phyloP scores from a whole-genome alignment of 192 early-diverging fungal genomes.

The Allomyces javanicus region DNA sequence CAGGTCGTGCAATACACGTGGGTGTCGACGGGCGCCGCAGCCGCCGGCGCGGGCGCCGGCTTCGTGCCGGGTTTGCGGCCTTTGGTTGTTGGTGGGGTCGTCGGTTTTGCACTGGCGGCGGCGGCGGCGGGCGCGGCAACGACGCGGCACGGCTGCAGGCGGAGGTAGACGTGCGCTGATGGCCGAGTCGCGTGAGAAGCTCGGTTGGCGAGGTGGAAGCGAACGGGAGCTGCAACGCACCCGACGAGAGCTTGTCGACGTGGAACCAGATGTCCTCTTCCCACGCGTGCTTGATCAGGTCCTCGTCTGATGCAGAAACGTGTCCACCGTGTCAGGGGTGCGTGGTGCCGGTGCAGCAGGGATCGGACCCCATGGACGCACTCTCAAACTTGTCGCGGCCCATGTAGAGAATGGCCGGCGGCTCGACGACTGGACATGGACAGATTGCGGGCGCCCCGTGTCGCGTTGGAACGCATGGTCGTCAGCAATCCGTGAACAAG shows the following conservation, averaged over 20 bases:
- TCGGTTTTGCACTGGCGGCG: no score
- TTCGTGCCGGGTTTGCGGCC: no score
- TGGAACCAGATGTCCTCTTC: slow-evolving; percentile 73
- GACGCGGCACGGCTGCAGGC: slow-evolving; percentile 33
- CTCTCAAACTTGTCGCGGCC: slow-evolving; percentile 97
- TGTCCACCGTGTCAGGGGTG: background rate
- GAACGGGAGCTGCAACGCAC: no score
- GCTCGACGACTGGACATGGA: slow-evolving; percentile 31
- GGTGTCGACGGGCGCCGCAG: background rate
- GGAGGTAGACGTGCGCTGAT: slow-evolving; percentile 92
- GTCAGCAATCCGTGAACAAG: background rate
- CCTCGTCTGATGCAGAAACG: slow-evolving; percentile 40
- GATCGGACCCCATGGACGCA: slow-evolving; percentile 11
- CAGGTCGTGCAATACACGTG: slow-evolving; percentile 31
- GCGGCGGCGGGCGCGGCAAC: background rate
- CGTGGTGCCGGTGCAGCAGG: background rate
- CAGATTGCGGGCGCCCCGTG: no score
- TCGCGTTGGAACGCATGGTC: background rate
- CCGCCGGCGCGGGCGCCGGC: background rate
- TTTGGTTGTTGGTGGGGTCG: no score
- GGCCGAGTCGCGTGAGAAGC: no score
- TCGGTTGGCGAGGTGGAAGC: no score
- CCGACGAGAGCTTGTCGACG: background rate
- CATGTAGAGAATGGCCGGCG: slow-evolving; percentile 77
- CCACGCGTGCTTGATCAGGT: slow-evolving; percentile 86